These are phyloP conservation scores for Aspergillus sp. DNA, from an alignment of 2,329 filamentous ascomycete genomes.

Conservation along the genomic window DNA sequence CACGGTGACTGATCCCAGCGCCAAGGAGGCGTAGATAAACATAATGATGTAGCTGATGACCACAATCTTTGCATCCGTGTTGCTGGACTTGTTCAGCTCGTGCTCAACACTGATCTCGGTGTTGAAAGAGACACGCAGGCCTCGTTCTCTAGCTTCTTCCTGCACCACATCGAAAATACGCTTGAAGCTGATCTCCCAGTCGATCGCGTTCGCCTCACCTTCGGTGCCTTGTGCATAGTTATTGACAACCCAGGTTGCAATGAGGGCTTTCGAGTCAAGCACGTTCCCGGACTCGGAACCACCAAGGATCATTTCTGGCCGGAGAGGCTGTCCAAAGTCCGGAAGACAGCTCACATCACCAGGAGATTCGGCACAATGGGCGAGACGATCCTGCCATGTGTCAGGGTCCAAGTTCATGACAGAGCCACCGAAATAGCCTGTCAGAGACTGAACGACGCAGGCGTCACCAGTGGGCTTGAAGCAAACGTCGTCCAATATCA, in stretches of 20 bases:
- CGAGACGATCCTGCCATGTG: slow-evolving; percentile 71
- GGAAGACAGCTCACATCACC: slow-evolving; percentile 74
- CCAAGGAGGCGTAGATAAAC: slow-evolving; percentile 95
- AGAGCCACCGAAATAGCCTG: slow-evolving; percentile 77
- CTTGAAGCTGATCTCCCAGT: slow-evolving; percentile 83
- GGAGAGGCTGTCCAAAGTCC: slow-evolving; percentile 83
- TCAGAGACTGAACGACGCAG: slow-evolving; percentile 91
- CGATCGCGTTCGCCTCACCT: slow-evolving; percentile 71
- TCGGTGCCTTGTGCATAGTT: slow-evolving; percentile 75
- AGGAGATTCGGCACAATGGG: slow-evolving; percentile 73
- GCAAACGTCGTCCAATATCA: slow-evolving; percentile 79
- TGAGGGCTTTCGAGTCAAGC: slow-evolving; percentile 73
- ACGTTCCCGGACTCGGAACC: slow-evolving; percentile 68
- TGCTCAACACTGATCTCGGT: slow-evolving; percentile 94
- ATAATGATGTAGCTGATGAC: slow-evolving; percentile 97
- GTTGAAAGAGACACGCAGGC: slow-evolving; percentile 86
- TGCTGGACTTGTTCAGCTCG: slow-evolving; percentile 96
- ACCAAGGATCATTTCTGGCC: slow-evolving; percentile 81
- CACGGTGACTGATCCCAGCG: slow-evolving; percentile 82
- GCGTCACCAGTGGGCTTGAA: slow-evolving; percentile 88
- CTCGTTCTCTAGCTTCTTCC: slow-evolving; percentile 71
- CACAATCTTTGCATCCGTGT: slow-evolving; percentile 96
- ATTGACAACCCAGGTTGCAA: slow-evolving; percentile 92
- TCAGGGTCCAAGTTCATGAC: slow-evolving; percentile 60
- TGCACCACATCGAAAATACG: slow-evolving; percentile 74